Conservation (phyloP, 2,329 filamentous ascomycete genomes). For the Diplodia corticola region DNA sequence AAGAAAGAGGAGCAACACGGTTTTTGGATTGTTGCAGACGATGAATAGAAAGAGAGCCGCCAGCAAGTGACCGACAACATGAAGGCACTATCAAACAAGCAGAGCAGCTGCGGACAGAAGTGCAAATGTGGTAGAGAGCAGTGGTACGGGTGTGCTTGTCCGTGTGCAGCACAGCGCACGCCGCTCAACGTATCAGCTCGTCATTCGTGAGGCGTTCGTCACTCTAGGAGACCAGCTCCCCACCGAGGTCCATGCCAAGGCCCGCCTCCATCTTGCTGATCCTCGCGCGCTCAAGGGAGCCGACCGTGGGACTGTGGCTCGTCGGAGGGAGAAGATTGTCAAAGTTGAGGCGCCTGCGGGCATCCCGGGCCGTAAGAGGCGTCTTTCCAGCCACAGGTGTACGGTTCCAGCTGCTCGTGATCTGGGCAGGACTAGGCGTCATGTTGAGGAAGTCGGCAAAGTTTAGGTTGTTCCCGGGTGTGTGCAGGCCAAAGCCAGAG, state of each 20-base stretch:
- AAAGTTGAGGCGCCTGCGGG: constrained; percentile 78
- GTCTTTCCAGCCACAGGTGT: constrained; percentile 66
- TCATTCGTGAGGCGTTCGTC: constrained; percentile 23
- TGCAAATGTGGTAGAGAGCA: neutral
- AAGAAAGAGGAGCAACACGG: neutral
- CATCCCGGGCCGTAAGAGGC: constrained; percentile 65
- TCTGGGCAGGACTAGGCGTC: constrained; percentile 88
- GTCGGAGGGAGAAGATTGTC: constrained; percentile 67
- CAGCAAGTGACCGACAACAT: neutral
- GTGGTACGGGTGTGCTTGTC: constrained; percentile 1
- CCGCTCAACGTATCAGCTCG: constrained; percentile 5
- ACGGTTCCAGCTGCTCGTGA: constrained; percentile 65
- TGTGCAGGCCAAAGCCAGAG: constrained; percentile 65
- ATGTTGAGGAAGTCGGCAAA: constrained; percentile 98
- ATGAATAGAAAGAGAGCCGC: neutral
- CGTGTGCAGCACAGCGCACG: constrained; percentile 1
- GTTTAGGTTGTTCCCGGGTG: constrained; percentile 84
- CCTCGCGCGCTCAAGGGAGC: constrained; percentile 29
- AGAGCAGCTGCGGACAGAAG: neutral
- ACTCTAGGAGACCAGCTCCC: constrained; percentile 57
- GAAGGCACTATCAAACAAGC: constrained; percentile 11
- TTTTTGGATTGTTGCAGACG: neutral
- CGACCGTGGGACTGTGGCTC: constrained; percentile 45
- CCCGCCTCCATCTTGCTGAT: constrained; percentile 51
- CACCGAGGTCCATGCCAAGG: constrained; percentile 66